Evolutionary conservation across 2,329 filamentous ascomycete genomes (phyloP).

Genomic region (Hypomyces rosellus): DNA sequence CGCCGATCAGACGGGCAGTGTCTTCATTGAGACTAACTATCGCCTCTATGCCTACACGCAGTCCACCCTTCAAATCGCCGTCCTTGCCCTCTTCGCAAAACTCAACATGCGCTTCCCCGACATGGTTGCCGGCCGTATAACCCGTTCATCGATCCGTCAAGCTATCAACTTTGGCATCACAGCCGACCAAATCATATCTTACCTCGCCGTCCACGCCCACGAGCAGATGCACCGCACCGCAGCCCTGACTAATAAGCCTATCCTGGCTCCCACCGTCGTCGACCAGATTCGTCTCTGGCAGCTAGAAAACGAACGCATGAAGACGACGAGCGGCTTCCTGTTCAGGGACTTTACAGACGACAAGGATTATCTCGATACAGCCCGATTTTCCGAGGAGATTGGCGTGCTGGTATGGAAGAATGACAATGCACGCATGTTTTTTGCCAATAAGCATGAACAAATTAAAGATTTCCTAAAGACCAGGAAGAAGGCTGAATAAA

Average conservation of each 20-base stretch:
- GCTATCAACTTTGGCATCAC: conserved; percentile 91
- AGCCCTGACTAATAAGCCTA: conserved; percentile 52
- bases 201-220: conserved; percentile 87
- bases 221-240: conserved; percentile 78
- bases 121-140: conserved; percentile 86
- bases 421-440: conserved; percentile 75
- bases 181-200: conserved; percentile 88
- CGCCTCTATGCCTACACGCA: conserved; percentile 95
- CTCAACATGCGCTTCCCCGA: conserved; percentile 89
- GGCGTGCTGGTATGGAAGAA: conserved; percentile 87
- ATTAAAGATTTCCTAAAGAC: conserved; percentile 73
- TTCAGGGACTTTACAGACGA: conserved; percentile 79
- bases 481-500: conserved; percentile 45
- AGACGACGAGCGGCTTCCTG: conserved; percentile 72
- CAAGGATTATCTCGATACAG: conserved; percentile 63
- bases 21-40: conserved; percentile 98
- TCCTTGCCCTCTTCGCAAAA: conserved; percentile 82
- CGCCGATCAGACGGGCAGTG: conserved; percentile 62
- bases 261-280: conserved; percentile 89
- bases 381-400: conserved; percentile 79
- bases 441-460: conserved; percentile 86
- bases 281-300: conserved; percentile 98
- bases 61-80: conserved; percentile 88
- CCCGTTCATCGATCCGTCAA: conserved; percentile 77
- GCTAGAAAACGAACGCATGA: conserved; percentile 92